These are phyloP conservation scores for Cercophora sp. DNA, from an alignment of 495 filamentous ascomycete genomes.

Conservation along the genomic window DNA sequence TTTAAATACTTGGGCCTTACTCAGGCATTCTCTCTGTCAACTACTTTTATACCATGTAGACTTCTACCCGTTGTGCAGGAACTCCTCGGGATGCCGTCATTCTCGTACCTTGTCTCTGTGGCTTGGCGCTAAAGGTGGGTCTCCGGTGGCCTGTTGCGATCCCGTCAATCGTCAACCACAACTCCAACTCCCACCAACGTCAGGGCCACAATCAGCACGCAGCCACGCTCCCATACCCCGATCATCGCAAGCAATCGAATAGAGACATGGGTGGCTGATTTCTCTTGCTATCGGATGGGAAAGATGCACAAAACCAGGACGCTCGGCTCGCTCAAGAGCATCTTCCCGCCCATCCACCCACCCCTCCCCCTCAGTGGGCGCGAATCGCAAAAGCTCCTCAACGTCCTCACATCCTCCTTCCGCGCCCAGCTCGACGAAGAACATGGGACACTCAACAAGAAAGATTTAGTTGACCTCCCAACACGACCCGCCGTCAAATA, in stretches of 20 bases:
- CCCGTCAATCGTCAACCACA: no score
- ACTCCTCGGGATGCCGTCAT: no score
- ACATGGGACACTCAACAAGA: slow-evolving; percentile 47
- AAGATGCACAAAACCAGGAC: slow-evolving; percentile 29
- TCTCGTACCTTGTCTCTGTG: no score
- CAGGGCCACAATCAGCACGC: no score
- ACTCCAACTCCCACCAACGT: no score
- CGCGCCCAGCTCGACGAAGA: slow-evolving; percentile 65
- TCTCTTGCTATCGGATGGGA: neutral
- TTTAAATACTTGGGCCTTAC: no score
- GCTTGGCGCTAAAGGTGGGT: no score
- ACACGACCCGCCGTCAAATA: slow-evolving; percentile 16
- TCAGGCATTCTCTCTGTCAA: no score
- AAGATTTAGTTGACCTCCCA: slow-evolving; percentile 18
- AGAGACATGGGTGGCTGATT: neutral
- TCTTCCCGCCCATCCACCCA: slow-evolving; percentile 62
- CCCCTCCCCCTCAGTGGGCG: slow-evolving; percentile 61
- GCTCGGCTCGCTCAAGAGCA: slow-evolving; percentile 41
- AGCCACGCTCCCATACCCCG: neutral
- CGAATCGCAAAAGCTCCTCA: slow-evolving; percentile 65
- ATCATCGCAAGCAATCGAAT: no score
- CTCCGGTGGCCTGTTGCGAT: no score
- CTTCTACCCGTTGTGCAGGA: no score
- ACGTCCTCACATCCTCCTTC: slow-evolving; percentile 71
- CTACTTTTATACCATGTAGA: no score